Conservation (phyloP, 169 alveolate genomes). For the Cryptosporidium parvum region DNA sequence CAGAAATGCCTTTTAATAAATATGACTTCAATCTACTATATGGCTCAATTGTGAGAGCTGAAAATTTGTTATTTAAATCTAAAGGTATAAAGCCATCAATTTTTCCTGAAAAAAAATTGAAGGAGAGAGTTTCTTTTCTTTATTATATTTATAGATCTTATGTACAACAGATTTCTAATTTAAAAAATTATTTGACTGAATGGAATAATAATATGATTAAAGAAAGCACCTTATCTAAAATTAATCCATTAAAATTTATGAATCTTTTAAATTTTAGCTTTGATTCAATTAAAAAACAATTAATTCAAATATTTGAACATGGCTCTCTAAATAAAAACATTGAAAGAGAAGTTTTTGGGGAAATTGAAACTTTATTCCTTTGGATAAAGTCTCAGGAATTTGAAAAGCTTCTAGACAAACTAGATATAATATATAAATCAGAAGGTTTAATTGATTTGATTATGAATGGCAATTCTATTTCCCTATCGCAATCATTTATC, state of each 20-base stretch:
- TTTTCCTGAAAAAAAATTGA: neutral
- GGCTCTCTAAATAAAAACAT: slow-evolving; percentile 1
- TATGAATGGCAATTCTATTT: slow-evolving; percentile 8
- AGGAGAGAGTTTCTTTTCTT: slow-evolving; percentile 1
- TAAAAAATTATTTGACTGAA: neutral
- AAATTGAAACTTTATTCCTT: neutral
- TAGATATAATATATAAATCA: neutral
- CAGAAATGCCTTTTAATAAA: neutral
- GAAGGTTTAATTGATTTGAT: neutral
- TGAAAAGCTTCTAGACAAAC: neutral
- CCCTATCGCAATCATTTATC: neutral
- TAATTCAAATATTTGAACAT: slow-evolving; percentile 1
- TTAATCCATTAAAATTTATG: neutral
- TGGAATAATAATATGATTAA: neutral
- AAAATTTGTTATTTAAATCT: neutral
- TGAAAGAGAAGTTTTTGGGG: neutral
- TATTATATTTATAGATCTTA: slow-evolving; percentile 26
- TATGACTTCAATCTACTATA: slow-evolving; percentile 7
- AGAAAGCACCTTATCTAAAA: neutral
- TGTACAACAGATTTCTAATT: neutral
- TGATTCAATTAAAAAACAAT: neutral
- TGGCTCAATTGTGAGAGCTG: slow-evolving; percentile 2
- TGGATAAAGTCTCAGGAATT: slow-evolving; percentile 2
- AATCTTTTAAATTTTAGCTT: neutral
- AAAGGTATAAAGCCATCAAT: slow-evolving; percentile 11